Percentiles rank a stretch among this genome's conserved stretches.
Evolutionary conservation across 1,139 yeast species (phyloP).

Genomic region (Suhomyces kunorum): DNA sequence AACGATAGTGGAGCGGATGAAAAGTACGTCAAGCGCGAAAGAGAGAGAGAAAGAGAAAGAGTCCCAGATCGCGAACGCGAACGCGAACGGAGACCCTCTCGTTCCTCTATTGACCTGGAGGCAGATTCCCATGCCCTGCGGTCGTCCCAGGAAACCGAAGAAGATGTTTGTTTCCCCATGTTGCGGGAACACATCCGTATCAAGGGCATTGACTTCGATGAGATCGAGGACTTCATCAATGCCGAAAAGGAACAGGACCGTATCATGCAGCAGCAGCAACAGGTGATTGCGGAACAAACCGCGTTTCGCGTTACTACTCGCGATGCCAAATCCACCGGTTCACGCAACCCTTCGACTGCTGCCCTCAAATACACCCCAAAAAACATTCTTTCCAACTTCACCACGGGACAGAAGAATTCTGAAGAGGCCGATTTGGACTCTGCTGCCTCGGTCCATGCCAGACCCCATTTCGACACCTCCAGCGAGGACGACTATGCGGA

Average conservation of each 20-base stretch:
- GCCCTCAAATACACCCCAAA: conserved; percentile 65
- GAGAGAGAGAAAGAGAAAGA: too few relatives aligned
- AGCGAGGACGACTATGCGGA: conserved; percentile 26
- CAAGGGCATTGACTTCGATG: conserved; percentile 78
- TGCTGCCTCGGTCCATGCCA: conserved; percentile 13
- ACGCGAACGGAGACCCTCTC: conserved; percentile 29
- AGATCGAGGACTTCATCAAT: conserved; percentile 70
- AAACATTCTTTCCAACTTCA: conserved; percentile 23
- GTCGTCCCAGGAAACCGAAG: conserved; percentile 84
- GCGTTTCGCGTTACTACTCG: conserved; percentile 26
- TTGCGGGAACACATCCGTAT: conserved; percentile 67
- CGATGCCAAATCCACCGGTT: conserved; percentile 26
- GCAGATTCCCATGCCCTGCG: conserved; percentile 71
- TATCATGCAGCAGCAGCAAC: conserved; percentile 32
- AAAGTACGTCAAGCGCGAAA: conserved; percentile 7
- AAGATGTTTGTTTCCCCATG: conserved; percentile 97
- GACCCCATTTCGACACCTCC: conserved; percentile 29
- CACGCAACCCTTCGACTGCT: conserved; percentile 35
- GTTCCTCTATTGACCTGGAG: conserved; percentile 56
- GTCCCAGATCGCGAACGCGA: too few relatives aligned
- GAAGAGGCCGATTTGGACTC: conserved; percentile 8
- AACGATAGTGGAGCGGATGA: conserved; percentile 33
- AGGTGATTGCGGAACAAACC: conserved; percentile 32
- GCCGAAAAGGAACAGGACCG: conserved; percentile 45
- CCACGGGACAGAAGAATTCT: conserved; percentile 6